Evolutionary conservation across 1,139 yeast genomes (phyloP).

Genomic region (Entelexis sorbosivorans): DNA sequence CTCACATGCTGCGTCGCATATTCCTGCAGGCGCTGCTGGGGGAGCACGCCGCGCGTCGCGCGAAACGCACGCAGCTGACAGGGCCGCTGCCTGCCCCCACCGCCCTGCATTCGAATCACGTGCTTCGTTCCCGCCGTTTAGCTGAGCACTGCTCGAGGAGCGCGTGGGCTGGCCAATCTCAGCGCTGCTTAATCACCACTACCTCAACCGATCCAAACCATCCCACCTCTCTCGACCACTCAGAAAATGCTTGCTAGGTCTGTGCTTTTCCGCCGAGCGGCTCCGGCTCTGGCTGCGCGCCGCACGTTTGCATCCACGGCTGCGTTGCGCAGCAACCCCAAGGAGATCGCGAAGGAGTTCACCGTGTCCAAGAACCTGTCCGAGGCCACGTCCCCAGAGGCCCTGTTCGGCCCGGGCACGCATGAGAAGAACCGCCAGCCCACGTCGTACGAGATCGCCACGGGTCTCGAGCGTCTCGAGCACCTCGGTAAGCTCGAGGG

Average conservation of each 20-base stretch:
- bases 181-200: conserved; percentile 12
- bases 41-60: no score
- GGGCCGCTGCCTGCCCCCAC: no score
- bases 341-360: conserved; percentile 16
- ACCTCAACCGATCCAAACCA: background rate
- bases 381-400: conserved; percentile 70
- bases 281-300: conserved; percentile 12
- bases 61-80: no score
- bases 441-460: conserved; percentile 89
- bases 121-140: conserved; percentile 5
- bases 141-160: background rate
- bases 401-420: conserved; percentile 77
- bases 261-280: conserved; percentile 14
- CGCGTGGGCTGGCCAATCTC: conserved; percentile 12
- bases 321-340: conserved; percentile 12
- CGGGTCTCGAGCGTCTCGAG: conserved; percentile 97
- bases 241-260: conserved; percentile 19
- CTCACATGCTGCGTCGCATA: no score
- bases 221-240: background rate
- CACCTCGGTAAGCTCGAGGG: conserved; percentile 91
- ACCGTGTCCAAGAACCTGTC: conserved; percentile 52
- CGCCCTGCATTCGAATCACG: no score
- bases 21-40: no score
- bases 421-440: conserved; percentile 77
- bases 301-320: conserved; percentile 19